Conservation (phyloP, 129 eudicot species). For the Scalesia atractyloides region DNA sequence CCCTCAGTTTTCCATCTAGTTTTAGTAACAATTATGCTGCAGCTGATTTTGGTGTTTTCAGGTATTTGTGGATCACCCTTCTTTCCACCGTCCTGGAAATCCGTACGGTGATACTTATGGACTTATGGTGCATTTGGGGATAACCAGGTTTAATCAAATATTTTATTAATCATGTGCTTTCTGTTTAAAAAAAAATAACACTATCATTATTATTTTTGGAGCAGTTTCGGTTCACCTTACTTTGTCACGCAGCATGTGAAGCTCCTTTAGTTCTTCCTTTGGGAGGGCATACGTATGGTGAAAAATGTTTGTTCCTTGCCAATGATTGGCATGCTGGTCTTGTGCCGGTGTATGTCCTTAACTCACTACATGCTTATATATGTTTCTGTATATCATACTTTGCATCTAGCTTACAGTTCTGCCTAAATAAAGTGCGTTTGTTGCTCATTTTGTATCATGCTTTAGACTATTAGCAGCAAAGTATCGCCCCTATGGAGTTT, state of each 20-base stretch:
- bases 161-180: conserved; percentile 3
- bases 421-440: background rate
- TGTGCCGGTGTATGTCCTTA: conserved; percentile 76
- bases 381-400: background rate
- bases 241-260: conserved; percentile 95
- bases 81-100: conserved; percentile 90
- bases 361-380: conserved; percentile 7
- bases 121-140: conserved; percentile 85
- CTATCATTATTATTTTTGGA: conserved; percentile 23
- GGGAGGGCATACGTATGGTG: conserved; percentile 89
- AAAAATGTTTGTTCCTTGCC: conserved; percentile 81
- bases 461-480: conserved; percentile 91
- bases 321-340: conserved; percentile 98
- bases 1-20: background rate
- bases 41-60: conserved; percentile 24
- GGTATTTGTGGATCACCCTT: conserved; percentile 94
- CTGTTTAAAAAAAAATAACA: background rate
- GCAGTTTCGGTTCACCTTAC: conserved; percentile 93
- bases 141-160: conserved; percentile 66
- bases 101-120: conserved; percentile 85
- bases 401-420: conserved; percentile 1
- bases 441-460: conserved; percentile 20
- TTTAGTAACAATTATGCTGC: background rate
- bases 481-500: conserved; percentile 91
- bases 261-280: conserved; percentile 93